phyloP scores from a whole-genome alignment of 306 rosid genomes.

The Pterocarpus macrocarpus region DNA sequence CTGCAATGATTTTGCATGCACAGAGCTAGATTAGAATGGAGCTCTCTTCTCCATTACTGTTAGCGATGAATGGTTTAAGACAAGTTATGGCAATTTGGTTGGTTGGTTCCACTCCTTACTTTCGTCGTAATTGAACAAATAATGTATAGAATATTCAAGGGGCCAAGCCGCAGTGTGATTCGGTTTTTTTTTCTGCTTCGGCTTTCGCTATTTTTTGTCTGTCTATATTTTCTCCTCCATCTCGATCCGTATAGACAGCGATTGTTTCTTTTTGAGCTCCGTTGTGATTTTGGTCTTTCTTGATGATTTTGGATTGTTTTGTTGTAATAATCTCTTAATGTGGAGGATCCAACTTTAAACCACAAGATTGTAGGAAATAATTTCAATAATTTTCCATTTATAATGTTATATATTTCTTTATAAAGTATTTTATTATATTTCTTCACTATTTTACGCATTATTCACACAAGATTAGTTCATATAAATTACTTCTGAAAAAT shows the following conservation, averaged over 20 bases:
- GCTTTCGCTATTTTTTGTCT: background rate
- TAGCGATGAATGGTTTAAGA: background rate
- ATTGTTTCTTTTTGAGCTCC: background rate
- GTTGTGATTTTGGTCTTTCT: background rate
- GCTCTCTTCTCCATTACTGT: background rate
- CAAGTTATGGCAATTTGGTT: background rate
- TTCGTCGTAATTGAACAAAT: conserved; percentile 3
- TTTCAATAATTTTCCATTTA: too few relatives aligned
- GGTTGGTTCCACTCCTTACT: background rate
- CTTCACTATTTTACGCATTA: too few relatives aligned
- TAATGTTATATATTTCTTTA: too few relatives aligned
- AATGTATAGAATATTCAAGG: background rate
- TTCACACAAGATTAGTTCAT: background rate
- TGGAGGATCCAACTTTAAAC: background rate
- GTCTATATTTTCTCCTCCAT: background rate
- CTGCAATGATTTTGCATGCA: too few relatives aligned
- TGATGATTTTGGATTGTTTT: background rate
- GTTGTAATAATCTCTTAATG: background rate
- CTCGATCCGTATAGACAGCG: background rate
- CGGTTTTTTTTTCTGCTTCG: background rate
- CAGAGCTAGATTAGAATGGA: background rate
- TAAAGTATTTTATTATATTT: too few relatives aligned
- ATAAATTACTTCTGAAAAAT: background rate
- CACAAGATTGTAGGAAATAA: too few relatives aligned
- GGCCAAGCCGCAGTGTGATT: background rate